Evolutionary conservation across 2,329 filamentous ascomycete species (phyloP), one percentile per base, ranked within the genome.

Genomic region (Trichoderma endophyticum): DNA sequence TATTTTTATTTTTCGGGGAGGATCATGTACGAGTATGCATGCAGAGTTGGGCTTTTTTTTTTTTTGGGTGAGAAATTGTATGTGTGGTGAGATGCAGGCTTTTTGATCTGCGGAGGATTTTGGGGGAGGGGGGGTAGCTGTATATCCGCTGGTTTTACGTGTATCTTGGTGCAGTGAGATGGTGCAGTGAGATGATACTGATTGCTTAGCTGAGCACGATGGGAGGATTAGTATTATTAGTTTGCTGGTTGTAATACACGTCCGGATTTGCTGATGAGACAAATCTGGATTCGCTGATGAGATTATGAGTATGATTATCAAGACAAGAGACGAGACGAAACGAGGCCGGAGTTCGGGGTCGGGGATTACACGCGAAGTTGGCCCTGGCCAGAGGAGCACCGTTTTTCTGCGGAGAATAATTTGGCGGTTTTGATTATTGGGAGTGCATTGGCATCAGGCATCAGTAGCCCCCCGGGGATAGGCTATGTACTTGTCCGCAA

Each of bases 341-440:
- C 34, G 21, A 24, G 14, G 2, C 34, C 64, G 64, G 64, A 57
- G 34, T 67, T 67, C 64, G 64, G 64, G 64, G 51, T 36, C 64
- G 64, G 64, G 64, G 48, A 39, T 67, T 56, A 39, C 32, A 39
- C 32, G 59, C 59, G 59, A 62, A 9, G 1, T 9, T 14, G 30
- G 30, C 28, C 9, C 6, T 63, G 60, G 30, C 12, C 21, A 30
- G 32, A 15, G 60, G 7, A 32, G 51, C 24, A 51, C 61, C 39
- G 34, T 64, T 64, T 21, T 48, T 36, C 15, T 43, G 64, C 64
- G 64, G 64, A 67, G 64, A 57, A 67, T 39, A 28, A 59, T 67
- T 67, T 67, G 51, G 24, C 54, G 48, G 5, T 24, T 24, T 54
- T 54, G 48, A 54, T 54, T 54, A 24, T 54, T n/a, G 39, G 4